Evolutionary conservation across 345 rosid genomes (phyloP).

Genomic region (Eucalyptus camaldulensis): DNA sequence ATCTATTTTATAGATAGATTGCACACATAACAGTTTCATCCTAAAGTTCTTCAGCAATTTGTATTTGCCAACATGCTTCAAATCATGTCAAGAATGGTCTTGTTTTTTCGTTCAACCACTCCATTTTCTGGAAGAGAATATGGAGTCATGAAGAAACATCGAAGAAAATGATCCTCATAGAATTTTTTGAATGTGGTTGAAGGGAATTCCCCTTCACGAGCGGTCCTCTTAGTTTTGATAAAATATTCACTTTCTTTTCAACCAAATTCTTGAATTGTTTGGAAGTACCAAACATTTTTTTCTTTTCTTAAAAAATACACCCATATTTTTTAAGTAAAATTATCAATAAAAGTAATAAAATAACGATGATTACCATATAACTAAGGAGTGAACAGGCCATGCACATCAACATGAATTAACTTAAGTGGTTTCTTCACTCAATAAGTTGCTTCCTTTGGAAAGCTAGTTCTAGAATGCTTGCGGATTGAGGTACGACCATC

Average conservation of each 20-base stretch:
- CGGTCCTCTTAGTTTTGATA: background rate
- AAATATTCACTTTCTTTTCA: background rate
- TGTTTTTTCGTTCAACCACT: no score
- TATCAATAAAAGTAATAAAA: no score
- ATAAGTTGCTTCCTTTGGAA: background rate
- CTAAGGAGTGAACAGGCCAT: background rate
- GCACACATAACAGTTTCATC: background rate
- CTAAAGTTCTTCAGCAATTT: background rate
- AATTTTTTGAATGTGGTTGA: background rate
- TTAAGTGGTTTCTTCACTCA: background rate
- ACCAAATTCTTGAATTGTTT: background rate
- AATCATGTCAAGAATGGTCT: background rate
- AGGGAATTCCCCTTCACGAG: background rate
- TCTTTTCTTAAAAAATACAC: background rate
- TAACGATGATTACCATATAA: background rate
- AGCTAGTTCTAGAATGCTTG: no score
- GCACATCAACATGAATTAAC: no score
- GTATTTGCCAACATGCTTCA: background rate
- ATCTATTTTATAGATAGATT: background rate
- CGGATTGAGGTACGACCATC: background rate
- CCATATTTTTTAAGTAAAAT: no score
- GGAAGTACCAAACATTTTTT: background rate
- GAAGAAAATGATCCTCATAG: background rate
- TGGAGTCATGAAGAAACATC: background rate
- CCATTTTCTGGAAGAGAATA: background rate